Percentiles rank a stretch among this genome's conserved stretches.
Evolutionary conservation across 352 stramenopile genomes (phyloP).

Genomic region (Halophytophthora polymorphica): DNA sequence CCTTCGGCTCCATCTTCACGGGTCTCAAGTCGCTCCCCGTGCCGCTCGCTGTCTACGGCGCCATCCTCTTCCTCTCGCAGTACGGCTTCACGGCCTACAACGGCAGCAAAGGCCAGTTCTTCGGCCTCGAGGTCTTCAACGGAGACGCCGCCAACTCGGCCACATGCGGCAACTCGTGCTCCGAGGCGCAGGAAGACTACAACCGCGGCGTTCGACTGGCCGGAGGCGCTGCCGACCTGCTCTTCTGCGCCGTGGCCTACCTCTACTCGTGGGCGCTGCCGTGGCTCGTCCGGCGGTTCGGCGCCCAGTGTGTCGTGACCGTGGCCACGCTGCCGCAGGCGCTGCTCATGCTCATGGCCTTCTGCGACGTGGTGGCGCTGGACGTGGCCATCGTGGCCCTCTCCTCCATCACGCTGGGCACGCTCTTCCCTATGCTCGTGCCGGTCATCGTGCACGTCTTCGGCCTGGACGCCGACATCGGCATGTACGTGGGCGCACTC

Average conservation of each 20-base stretch:
- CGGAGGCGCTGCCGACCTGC: slow-evolving; percentile 37
- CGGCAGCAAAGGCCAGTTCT: slow-evolving; percentile 62
- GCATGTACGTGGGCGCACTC: slow-evolving; percentile 49
- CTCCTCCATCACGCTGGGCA: slow-evolving; percentile 39
- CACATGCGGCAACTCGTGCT: slow-evolving; percentile 34
- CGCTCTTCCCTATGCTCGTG: slow-evolving; percentile 46
- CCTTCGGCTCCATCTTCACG: slow-evolving; percentile 26
- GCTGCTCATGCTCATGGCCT: slow-evolving; percentile 44
- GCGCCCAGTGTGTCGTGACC: slow-evolving; percentile 31
- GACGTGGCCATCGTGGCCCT: slow-evolving; percentile 38
- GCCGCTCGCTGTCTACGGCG: slow-evolving; percentile 22
- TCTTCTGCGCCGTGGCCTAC: slow-evolving; percentile 41
- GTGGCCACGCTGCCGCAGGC: slow-evolving; percentile 37
- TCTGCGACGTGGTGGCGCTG: slow-evolving; percentile 26
- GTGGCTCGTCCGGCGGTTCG: slow-evolving; percentile 30
- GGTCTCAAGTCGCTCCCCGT: slow-evolving; percentile 23
- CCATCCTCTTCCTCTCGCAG: slow-evolving; percentile 43
- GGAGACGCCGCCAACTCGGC: slow-evolving; percentile 12
- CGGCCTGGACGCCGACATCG: slow-evolving; percentile 32
- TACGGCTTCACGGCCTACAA: slow-evolving; percentile 61
- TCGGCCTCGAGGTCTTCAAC: slow-evolving; percentile 42
- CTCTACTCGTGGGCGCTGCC: slow-evolving; percentile 44
- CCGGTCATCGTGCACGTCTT: slow-evolving; percentile 49
- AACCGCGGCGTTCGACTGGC: slow-evolving; percentile 39
- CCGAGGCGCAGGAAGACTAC: slow-evolving; percentile 35